Evolutionary conservation across 768 basidiomycete species (phyloP).

Genomic region (Mycena galopus): DNA sequence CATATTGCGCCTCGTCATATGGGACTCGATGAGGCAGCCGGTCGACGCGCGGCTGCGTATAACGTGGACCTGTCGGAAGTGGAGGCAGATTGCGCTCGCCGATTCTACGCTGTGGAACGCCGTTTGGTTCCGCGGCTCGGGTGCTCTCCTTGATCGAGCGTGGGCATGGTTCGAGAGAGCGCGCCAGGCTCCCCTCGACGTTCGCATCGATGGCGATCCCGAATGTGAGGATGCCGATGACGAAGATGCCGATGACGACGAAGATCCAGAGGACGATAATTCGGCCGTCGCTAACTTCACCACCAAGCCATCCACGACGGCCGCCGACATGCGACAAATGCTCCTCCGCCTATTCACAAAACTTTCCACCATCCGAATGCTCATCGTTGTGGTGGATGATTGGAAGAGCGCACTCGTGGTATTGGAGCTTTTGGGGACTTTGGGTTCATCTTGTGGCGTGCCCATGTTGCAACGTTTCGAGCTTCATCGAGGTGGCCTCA

Average conservation of each 20-base stretch:
- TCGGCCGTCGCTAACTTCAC: constrained; percentile 15
- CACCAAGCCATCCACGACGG: constrained; percentile 46
- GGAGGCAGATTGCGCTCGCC: constrained; percentile 62
- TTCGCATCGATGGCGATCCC: constrained; percentile 66
- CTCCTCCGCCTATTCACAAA: constrained; percentile 65
- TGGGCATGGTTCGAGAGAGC: constrained; percentile 71
- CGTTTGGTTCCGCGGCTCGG: constrained; percentile 71
- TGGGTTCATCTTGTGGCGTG: constrained; percentile 49
- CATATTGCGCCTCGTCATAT: constrained; percentile 72
- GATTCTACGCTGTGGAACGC: constrained; percentile 74
- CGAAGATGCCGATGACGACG: too few species aligned
- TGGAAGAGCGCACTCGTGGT: constrained; percentile 68
- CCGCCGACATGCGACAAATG: constrained; percentile 59
- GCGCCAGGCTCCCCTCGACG: constrained; percentile 65
- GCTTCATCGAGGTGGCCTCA: constrained; percentile 67
- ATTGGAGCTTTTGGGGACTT: constrained; percentile 61
- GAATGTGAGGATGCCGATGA: constrained; percentile 41
- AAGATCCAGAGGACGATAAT: constrained; percentile 39
- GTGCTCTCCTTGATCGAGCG: constrained; percentile 62
- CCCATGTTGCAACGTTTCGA: constrained; percentile 73
- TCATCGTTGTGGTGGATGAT: constrained; percentile 68
- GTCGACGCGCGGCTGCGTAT: constrained; percentile 59
- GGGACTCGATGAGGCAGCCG: constrained; percentile 54
- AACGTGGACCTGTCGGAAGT: constrained; percentile 70
- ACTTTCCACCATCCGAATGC: constrained; percentile 68